These are phyloP conservation scores for Heterobasidion irregulare DNA, from an alignment of 1,284 basidiomycete species.

Conservation along the genomic window DNA sequence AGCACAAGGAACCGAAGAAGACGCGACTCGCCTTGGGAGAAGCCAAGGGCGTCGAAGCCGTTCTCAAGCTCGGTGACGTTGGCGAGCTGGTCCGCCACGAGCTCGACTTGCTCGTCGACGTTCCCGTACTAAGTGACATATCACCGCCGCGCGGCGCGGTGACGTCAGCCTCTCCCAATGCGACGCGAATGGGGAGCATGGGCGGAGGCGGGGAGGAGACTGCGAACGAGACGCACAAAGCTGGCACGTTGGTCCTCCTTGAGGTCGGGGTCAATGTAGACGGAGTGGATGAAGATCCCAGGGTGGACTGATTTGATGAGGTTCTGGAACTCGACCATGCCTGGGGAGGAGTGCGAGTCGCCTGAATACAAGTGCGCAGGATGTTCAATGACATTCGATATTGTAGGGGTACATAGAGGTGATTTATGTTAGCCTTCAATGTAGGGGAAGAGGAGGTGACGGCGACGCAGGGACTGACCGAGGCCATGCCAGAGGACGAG, in stretches of 20 bases:
- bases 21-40: conserved; percentile 67
- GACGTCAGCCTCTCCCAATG: neutral
- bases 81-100: conserved; percentile 62
- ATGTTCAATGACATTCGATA: neutral
- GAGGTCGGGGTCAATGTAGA: conserved; percentile 63
- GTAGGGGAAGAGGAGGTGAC: too few species aligned
- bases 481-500: conserved; percentile 96
- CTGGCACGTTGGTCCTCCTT: conserved; percentile 73
- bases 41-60: conserved; percentile 89
- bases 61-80: conserved; percentile 58
- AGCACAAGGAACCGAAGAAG: neutral
- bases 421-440: too few species aligned
- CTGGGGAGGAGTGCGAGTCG: conserved; percentile 55
- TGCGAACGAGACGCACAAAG: conserved; percentile 49
- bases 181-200: neutral
- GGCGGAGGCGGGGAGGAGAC: neutral
- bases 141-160: neutral
- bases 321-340: conserved; percentile 62
- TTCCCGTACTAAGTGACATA: conserved; percentile 62
- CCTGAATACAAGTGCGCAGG: conserved; percentile 20
- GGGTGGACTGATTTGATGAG: conserved; percentile 68
- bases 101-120: conserved; percentile 62
- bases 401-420: too few species aligned
- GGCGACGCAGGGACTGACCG: conserved; percentile 29
- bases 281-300: conserved; percentile 81